phyloP scores from a whole-genome alignment of 371 early-diverging fungal species.

The Mucor indicus region DNA sequence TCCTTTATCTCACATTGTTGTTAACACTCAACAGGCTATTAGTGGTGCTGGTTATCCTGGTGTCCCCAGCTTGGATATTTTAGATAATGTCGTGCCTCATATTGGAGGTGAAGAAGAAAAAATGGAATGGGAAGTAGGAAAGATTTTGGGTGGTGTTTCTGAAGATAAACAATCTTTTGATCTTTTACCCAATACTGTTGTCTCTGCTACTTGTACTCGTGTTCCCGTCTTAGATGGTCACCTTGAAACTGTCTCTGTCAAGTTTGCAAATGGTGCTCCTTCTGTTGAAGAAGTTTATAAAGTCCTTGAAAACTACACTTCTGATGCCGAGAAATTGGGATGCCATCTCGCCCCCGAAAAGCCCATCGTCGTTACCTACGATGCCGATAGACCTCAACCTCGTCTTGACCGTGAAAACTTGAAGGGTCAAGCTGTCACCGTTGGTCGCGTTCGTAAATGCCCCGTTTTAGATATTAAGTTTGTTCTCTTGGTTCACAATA shows the following conservation, averaged over 20 bases:
- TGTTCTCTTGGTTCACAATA: conserved; percentile 90
- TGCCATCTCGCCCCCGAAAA: conserved; percentile 80
- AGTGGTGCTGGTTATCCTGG: conserved; percentile 98
- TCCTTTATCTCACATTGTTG: conserved; percentile 71
- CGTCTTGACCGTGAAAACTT: conserved; percentile 85
- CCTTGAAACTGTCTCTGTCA: conserved; percentile 82
- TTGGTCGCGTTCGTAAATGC: conserved; percentile 86
- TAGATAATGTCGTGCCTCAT: conserved; percentile 92
- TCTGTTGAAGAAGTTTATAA: conserved; percentile 69
- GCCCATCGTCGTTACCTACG: conserved; percentile 70
- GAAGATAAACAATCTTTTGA: conserved; percentile 47
- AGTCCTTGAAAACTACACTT: conserved; percentile 68
- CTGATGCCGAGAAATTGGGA: conserved; percentile 72
- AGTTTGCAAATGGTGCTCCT: conserved; percentile 63
- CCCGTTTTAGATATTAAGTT: conserved; percentile 89
- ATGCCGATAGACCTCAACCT: conserved; percentile 91
- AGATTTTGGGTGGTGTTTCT: conserved; percentile 82
- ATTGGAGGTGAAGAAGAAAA: conserved; percentile 97
- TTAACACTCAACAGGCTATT: conserved; percentile 94
- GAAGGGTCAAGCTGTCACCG: conserved; percentile 85
- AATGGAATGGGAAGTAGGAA: conserved; percentile 91
- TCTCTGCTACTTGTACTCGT: conserved; percentile 95
- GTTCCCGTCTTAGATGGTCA: conserved; percentile 97
- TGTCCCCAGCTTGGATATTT: conserved; percentile 87
- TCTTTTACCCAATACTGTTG: conserved; percentile 52